These are phyloP conservation scores for Fusarium clavum DNA, from an alignment of 2,329 filamentous ascomycete genomes.

Conservation along the genomic window DNA sequence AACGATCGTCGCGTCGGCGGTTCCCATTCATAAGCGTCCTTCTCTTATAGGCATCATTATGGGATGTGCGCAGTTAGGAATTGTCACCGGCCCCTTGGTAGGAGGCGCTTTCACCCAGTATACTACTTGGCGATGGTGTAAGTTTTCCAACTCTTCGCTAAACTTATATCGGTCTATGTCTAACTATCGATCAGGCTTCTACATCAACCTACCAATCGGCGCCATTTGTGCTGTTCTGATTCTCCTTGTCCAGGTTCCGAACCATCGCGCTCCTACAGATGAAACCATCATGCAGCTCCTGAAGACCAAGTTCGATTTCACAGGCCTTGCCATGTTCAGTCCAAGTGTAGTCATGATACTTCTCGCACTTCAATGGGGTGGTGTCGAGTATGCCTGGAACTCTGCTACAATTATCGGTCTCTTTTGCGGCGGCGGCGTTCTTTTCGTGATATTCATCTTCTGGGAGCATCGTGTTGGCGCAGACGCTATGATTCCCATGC, in stretches of 20 bases:
- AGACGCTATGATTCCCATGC: slow-evolving; percentile 62
- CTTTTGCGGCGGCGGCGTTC: slow-evolving; percentile 56
- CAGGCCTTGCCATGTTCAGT: slow-evolving; percentile 58
- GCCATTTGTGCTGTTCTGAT: slow-evolving; percentile 51
- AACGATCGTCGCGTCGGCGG: slow-evolving; percentile 49
- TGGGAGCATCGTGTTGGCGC: slow-evolving; percentile 60
- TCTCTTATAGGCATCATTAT: slow-evolving; percentile 47
- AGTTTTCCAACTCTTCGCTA: background rate
- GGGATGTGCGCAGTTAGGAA: slow-evolving; percentile 56
- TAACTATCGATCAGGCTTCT: slow-evolving; percentile 52
- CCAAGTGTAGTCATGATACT: slow-evolving; percentile 61
- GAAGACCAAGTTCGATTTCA: slow-evolving; percentile 55
- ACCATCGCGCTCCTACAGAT: slow-evolving; percentile 38
- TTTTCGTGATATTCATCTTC: slow-evolving; percentile 56
- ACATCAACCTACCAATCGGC: slow-evolving; percentile 61
- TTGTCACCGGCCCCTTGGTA: slow-evolving; percentile 61
- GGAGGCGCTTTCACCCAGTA: slow-evolving; percentile 57
- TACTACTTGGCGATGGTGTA: slow-evolving; percentile 59
- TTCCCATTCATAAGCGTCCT: slow-evolving; percentile 47
- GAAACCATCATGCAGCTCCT: slow-evolving; percentile 32
- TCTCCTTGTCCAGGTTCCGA: slow-evolving; percentile 52
- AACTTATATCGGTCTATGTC: background rate
- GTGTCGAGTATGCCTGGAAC: slow-evolving; percentile 59
- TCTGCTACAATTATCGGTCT: slow-evolving; percentile 59
- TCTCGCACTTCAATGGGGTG: slow-evolving; percentile 66